Conservation (phyloP, 495 filamentous ascomycete genomes). For the Pyrenula massariospora region DNA sequence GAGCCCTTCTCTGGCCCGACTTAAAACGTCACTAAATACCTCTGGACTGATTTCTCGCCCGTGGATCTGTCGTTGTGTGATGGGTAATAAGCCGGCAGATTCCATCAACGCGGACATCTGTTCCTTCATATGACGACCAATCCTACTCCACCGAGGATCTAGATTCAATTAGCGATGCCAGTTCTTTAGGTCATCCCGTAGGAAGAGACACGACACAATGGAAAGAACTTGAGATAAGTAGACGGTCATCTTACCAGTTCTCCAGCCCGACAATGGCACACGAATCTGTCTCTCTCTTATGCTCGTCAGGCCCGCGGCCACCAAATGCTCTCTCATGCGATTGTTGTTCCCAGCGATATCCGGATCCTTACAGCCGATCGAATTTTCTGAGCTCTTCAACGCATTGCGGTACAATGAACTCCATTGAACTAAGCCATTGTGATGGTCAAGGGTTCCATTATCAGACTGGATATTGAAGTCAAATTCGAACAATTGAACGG, state of each 20-base stretch:
- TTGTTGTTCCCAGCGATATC: neutral
- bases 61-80: neutral
- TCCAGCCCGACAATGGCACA: neutral
- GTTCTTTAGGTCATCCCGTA: neutral
- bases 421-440: constrained; percentile 63
- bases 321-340: neutral
- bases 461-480: constrained; percentile 85
- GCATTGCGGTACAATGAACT: constrained; percentile 57
- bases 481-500: constrained; percentile 85
- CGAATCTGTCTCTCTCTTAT: neutral
- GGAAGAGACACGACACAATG: neutral
- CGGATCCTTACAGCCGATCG: neutral
- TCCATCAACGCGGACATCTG: neutral
- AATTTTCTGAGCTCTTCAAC: constrained; percentile 54
- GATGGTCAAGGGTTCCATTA: constrained; percentile 65
- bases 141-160: neutral
- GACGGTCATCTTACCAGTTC: neutral
- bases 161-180: neutral
- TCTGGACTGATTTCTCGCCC: neutral
- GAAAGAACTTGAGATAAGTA: too few relatives aligned
- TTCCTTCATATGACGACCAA: neutral
- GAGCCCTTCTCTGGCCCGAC: neutral
- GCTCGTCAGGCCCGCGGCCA: neutral
- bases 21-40: neutral
- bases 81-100: neutral